Percentiles rank a stretch among this genome's conserved stretches.
Conservation (phyloP, 2,329 filamentous ascomycete genomes). For the Monosporascus sp. region DNA sequence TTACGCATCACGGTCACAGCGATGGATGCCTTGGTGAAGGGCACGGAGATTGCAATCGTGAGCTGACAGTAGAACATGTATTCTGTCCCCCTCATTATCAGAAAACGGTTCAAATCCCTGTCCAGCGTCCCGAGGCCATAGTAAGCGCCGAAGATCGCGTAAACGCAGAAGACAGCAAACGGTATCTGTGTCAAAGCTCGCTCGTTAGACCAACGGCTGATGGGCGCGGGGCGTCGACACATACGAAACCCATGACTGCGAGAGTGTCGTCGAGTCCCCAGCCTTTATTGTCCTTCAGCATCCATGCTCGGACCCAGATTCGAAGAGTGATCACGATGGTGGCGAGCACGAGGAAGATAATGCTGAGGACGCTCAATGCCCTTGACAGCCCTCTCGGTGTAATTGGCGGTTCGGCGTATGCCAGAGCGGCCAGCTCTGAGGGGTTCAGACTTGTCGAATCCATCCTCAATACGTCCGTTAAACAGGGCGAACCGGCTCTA, state of each 20-base stretch:
- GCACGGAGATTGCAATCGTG: neutral
- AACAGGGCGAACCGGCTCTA: neutral
- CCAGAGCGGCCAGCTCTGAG: neutral
- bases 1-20: neutral
- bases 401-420: slow-evolving; percentile 8
- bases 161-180: neutral
- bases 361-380: neutral
- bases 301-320: neutral
- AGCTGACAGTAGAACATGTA: neutral
- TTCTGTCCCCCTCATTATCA: neutral
- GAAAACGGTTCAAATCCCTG: neutral
- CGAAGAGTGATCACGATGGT: neutral
- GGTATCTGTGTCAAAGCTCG: neutral
- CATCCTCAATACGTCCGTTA: neutral
- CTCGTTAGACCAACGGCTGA: too few relatives aligned
- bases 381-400: neutral
- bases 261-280: neutral
- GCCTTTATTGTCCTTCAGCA: neutral
- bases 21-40: neutral
- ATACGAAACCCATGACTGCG: neutral
- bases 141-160: neutral
- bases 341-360: neutral
- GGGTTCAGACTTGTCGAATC: neutral
- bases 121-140: neutral
- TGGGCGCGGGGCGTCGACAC: neutral